These are phyloP conservation scores for Lentinus polychrous DNA, from an alignment of 1,284 basidiomycete species.

Conservation along the genomic window DNA sequence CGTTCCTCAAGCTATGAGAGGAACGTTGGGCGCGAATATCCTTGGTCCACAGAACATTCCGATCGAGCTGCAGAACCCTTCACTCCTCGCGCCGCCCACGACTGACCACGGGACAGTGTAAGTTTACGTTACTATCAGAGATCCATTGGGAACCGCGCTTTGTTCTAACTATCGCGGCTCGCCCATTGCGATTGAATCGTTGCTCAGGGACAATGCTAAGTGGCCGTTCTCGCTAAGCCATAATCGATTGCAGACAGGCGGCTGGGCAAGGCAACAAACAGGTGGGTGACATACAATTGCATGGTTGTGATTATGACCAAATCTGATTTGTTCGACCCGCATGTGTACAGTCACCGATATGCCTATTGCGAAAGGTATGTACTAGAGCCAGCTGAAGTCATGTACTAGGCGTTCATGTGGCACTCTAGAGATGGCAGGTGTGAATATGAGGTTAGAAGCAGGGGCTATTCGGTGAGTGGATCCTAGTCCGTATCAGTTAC, in stretches of 20 bases:
- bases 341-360: conserved; percentile 40
- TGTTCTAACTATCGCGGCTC: neutral
- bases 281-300: conserved; percentile 26
- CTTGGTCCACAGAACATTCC: conserved; percentile 43
- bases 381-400: too few species aligned
- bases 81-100: conserved; percentile 8
- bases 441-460: conserved; percentile 62
- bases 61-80: conserved; percentile 39
- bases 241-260: conserved; percentile 62
- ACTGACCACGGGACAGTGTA: neutral
- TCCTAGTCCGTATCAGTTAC: neutral
- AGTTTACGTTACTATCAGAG: conserved; percentile 25
- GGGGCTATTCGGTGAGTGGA: conserved; percentile 54
- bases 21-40: conserved; percentile 30
- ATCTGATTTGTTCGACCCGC: neutral
- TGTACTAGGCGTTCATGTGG: neutral
- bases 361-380: conserved; percentile 52
- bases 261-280: conserved; percentile 68
- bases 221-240: conserved; percentile 67
- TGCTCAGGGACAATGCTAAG: conserved; percentile 48
- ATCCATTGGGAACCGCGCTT: neutral
- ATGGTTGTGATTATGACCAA: neutral
- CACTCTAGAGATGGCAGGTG: conserved; percentile 48
- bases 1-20: conserved; percentile 32
- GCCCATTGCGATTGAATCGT: too few species aligned